phyloP scores from a whole-genome alignment of 371 early-diverging fungal genomes.

The Mortierella sp. region DNA sequence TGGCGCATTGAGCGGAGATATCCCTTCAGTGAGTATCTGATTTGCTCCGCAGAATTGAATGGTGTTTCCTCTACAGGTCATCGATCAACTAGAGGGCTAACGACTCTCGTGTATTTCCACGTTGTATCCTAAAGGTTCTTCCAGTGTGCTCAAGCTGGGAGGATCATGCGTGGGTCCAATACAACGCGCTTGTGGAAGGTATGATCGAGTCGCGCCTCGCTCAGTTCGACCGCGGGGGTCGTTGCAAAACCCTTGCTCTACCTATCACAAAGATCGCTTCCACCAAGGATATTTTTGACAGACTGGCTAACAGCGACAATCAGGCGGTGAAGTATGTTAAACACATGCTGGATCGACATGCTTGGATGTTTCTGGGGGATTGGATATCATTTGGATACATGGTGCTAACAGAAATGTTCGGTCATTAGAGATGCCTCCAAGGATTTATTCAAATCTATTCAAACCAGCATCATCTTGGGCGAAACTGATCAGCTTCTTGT shows the following conservation, averaged over 20 bases:
- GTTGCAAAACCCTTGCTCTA: conserved; percentile 24
- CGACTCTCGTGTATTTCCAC: neutral
- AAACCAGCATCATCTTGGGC: conserved; percentile 45
- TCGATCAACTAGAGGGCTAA: neutral
- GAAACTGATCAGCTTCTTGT: conserved; percentile 32
- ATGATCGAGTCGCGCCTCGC: conserved; percentile 36
- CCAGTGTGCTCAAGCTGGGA: conserved; percentile 51
- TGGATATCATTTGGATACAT: neutral
- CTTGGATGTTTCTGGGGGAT: neutral
- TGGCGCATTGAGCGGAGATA: conserved; percentile 42
- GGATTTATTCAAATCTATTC: conserved; percentile 39
- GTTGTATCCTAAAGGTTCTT: conserved; percentile 22
- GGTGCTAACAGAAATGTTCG: neutral
- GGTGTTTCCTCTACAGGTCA: neutral
- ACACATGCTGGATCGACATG: neutral
- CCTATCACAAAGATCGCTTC: conserved; percentile 19
- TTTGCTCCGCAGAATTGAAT: neutral
- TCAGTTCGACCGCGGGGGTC: conserved; percentile 39
- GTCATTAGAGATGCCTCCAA: conserved; percentile 22
- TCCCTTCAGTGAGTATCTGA: conserved; percentile 21
- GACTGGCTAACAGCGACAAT: conserved; percentile 25
- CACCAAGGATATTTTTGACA: conserved; percentile 34
- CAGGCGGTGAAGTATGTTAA: conserved; percentile 20
- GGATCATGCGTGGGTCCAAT: conserved; percentile 51
- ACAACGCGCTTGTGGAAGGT: conserved; percentile 44